Evolutionary conservation across 371 early-diverging fungal species (phyloP), one percentile per base, ranked within the genome.

Genomic region (Lichtheimia hyalospora): DNA sequence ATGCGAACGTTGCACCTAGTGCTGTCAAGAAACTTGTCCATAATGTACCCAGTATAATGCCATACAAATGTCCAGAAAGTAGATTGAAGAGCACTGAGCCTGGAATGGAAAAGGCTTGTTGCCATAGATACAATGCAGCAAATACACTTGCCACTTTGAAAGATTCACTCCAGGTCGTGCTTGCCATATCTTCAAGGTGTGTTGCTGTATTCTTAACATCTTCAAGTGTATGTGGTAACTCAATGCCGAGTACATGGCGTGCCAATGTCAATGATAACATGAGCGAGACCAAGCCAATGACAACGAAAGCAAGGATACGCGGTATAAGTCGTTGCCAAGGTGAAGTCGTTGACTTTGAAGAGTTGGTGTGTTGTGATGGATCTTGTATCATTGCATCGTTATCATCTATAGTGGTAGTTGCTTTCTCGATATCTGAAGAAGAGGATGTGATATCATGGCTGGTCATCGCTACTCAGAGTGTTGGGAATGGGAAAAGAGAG

Each of bases 41-140:
- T 2, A 80, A n/a, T 13, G 68, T 69, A 3, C 68, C 81, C 16
- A 67, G 44, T 2, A 54, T 43, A 5, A 77, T 70, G 23, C 77
- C 77, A 57, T 80, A 77, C 4, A 80, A 58, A 52, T 80, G 71
- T 6, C 81, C 77, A 1, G 72, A 72, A 21, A 80, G 54, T 21
- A 80, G 41, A 59, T 80, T 80, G 28, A 80, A 58, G 5, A 80
- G 64, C 4, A 80, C 73, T 1, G 77, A 77, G 16, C 81, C 81
- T 21, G 81, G 81, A 16, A 80, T 73, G 2, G 75, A 75, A 60
- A 77, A 80, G 2, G 74, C 77, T 66, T 80, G 81, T 34, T 80
- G 81, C 81, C 81, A 80, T 12, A 80, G 67, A 61, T 80, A 80
- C 40, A 80, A 55, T 0, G 73, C 71, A 2, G 75, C 62, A 68